Percentiles rank a stretch among this genome's conserved stretches.
Evolutionary conservation across 192 early-diverging fungal genomes (phyloP).

Genomic region (Coemansia sp.): DNA sequence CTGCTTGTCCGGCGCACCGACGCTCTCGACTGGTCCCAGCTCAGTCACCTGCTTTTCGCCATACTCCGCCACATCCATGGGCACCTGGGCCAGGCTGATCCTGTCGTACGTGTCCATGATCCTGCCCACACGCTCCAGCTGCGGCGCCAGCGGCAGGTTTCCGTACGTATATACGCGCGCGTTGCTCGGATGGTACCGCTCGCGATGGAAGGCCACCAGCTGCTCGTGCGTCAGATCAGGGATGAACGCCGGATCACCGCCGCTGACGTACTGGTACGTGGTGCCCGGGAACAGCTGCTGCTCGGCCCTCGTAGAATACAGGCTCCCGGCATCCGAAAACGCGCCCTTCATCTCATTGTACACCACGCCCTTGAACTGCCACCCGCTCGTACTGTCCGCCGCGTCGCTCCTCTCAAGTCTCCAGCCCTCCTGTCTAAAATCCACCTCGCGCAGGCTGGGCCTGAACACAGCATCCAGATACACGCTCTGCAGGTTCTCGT

Average conservation of each 20-base stretch:
- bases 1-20: constrained; percentile 65
- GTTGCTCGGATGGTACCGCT: constrained; percentile 91
- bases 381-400: constrained; percentile 41
- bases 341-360: constrained; percentile 98
- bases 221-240: constrained; percentile 83
- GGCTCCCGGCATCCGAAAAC: constrained; percentile 75
- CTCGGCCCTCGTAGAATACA: constrained; percentile 73
- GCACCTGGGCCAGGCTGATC: constrained; percentile 46
- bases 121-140: constrained; percentile 65
- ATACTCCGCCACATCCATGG: constrained; percentile 57
- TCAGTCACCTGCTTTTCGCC: constrained; percentile 45
- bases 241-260: constrained; percentile 87
- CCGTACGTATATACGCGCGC: constrained; percentile 90
- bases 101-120: constrained; percentile 60
- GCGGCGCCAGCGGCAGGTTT: constrained; percentile 70
- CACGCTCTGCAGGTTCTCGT: constrained; percentile 80
- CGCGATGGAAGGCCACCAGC: constrained; percentile 77
- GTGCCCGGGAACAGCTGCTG: constrained; percentile 82
- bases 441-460: constrained; percentile 72
- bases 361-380: constrained; percentile 87
- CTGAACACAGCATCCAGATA: constrained; percentile 90
- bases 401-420: constrained; percentile 78
- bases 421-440: constrained; percentile 97
- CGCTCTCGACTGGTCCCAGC: constrained; percentile 47
- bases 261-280: constrained; percentile 78